These are phyloP conservation scores for Leccinum boreale DNA, from an alignment of 768 basidiomycete genomes.

Conservation along the genomic window DNA sequence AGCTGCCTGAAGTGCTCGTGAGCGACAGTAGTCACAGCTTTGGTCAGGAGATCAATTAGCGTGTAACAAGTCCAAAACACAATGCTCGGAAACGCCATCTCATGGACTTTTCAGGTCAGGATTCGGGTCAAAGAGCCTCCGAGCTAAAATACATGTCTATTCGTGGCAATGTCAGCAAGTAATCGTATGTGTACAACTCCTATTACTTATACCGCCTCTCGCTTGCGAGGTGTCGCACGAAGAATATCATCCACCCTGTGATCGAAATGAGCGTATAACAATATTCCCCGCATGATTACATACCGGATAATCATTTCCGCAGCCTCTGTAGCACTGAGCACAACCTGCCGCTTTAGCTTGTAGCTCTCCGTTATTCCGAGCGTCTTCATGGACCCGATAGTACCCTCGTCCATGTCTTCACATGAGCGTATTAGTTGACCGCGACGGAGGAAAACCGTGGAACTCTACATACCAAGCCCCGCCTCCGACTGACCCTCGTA, in stretches of 20 bases:
- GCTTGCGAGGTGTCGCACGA: conserved; percentile 76
- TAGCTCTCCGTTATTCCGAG: conserved; percentile 95
- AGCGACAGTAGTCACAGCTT: conserved; percentile 23
- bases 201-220: conserved; percentile 70
- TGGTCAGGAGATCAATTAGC: conserved; percentile 14
- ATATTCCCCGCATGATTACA: conserved; percentile 17
- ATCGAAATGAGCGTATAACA: conserved; percentile 2
- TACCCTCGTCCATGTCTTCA: conserved; percentile 84
- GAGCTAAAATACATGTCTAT: background rate
- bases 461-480: conserved; percentile 69
- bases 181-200: background rate
- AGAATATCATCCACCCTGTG: conserved; percentile 89
- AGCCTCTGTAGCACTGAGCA: conserved; percentile 91
- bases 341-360: conserved; percentile 94
- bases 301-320: conserved; percentile 98
- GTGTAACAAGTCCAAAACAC: background rate
- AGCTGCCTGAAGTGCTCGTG: conserved; percentile 36
- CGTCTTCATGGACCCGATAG: conserved; percentile 81
- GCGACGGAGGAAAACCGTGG: background rate
- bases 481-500: conserved; percentile 85
- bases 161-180: background rate
- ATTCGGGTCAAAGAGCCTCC: too few species aligned
- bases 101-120: too few species aligned
- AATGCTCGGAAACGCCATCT: too few species aligned
- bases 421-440: background rate